phyloP scores from a whole-genome alignment of 306 rosid genomes.

The Albizia julibrissin region DNA sequence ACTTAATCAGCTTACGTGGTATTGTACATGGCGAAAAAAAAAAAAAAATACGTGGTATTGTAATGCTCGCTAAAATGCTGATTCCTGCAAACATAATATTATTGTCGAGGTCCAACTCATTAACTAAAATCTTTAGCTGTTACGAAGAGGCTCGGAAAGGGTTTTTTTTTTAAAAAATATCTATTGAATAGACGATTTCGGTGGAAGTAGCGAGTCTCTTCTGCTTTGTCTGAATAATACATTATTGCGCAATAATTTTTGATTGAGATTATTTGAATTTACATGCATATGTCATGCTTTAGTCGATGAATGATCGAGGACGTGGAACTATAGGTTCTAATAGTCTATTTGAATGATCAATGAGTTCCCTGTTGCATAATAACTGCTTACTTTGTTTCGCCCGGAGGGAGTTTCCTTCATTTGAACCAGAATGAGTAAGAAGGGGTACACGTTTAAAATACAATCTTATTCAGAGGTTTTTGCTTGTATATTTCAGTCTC shows the following conservation, averaged over 20 bases:
- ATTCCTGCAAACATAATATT: background rate
- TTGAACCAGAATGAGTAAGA: background rate
- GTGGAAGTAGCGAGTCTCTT: background rate
- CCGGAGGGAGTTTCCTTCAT: conserved; percentile 4
- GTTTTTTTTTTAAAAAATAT: background rate
- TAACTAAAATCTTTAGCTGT: background rate
- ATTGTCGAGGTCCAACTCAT: background rate
- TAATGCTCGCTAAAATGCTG: background rate
- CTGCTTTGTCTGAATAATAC: background rate
- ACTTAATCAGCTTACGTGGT: background rate
- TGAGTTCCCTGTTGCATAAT: background rate
- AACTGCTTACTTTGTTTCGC: conserved; percentile 1
- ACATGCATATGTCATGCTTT: background rate
- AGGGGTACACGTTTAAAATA: background rate
- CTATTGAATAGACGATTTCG: background rate
- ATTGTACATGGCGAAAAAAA: too few species aligned
- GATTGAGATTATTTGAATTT: background rate
- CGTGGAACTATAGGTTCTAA: background rate
- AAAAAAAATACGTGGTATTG: background rate
- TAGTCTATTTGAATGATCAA: background rate
- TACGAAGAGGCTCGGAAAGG: background rate
- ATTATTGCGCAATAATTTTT: background rate
- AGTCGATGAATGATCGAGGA: background rate
- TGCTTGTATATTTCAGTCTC: background rate
- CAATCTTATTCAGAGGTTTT: background rate